phyloP scores from a whole-genome alignment of 2,329 filamentous ascomycete genomes.

The Tolypocladium inflatum region DNA sequence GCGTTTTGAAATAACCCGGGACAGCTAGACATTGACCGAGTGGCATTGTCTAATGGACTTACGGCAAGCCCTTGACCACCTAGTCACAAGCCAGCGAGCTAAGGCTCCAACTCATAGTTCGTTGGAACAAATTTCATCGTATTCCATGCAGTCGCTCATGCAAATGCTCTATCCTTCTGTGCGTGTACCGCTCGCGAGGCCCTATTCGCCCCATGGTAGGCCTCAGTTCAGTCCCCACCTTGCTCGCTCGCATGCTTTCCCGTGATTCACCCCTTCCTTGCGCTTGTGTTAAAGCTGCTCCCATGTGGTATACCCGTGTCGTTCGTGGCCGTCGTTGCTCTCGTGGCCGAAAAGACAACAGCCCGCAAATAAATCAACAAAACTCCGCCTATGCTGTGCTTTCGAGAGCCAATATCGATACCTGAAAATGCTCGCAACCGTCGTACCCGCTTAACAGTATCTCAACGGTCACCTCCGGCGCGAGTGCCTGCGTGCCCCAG shows the following conservation, averaged over 20 bases:
- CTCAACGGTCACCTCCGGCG: background rate
- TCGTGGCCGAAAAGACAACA: background rate
- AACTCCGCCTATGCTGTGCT: slow-evolving; percentile 4
- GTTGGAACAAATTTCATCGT: slow-evolving; percentile 1
- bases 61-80: background rate
- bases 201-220: background rate
- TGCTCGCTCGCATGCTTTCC: background rate
- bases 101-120: background rate
- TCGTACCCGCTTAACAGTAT: background rate
- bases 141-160: slow-evolving; percentile 2
- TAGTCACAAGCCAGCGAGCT: background rate
- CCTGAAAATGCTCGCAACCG: background rate
- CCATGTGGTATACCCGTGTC: slow-evolving; percentile 7
- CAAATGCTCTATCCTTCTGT: slow-evolving; percentile 1
- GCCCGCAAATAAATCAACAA: slow-evolving; percentile 1
- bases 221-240: background rate
- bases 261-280: background rate
- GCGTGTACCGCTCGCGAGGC: background rate
- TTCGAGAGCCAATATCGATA: background rate
- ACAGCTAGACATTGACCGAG: background rate
- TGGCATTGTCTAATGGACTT: background rate
- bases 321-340: background rate
- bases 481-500: background rate
- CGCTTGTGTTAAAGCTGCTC: background rate
- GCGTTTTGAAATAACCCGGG: background rate